Conservation (phyloP, 116 monocot species). For the Papilionanthe hybrid region DNA sequence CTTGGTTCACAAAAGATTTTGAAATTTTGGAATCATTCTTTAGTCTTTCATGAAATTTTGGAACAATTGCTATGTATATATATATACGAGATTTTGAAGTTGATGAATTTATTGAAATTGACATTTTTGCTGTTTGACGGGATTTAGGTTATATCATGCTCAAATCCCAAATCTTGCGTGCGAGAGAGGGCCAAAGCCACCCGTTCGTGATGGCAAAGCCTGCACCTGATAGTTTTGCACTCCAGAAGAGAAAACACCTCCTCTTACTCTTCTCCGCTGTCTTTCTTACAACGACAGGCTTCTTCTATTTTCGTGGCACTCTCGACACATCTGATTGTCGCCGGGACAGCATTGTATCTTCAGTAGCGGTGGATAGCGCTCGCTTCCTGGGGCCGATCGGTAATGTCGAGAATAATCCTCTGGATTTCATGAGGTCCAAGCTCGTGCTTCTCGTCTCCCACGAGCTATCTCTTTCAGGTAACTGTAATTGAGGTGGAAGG, state of each 20-base stretch:
- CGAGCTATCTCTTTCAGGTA: constrained; percentile 96
- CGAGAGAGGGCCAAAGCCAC: not conserved
- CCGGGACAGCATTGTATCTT: not conserved
- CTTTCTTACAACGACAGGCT: constrained; percentile 35
- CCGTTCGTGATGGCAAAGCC: constrained; percentile 49
- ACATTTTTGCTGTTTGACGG: too few relatives aligned
- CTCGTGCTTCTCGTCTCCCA: constrained; percentile 87
- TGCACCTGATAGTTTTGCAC: constrained; percentile 10
- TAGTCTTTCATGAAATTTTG: too few relatives aligned
- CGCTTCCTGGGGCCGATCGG: not conserved
- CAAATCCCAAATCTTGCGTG: too few relatives aligned
- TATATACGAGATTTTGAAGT: too few relatives aligned
- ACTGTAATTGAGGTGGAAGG: constrained; percentile 17
- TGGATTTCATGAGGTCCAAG: constrained; percentile 77
- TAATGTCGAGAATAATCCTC: constrained; percentile 27
- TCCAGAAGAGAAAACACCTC: constrained; percentile 7
- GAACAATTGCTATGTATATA: too few relatives aligned
- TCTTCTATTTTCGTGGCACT: constrained; percentile 47
- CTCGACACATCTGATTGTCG: constrained; percentile 30
- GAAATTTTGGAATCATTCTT: too few relatives aligned
- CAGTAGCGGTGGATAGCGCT: not conserved
- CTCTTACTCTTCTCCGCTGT: constrained; percentile 45
- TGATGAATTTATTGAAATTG: too few relatives aligned
- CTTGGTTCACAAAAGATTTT: too few relatives aligned
- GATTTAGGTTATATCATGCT: too few relatives aligned